A percentile compares a stretch with the other conserved stretches of the same genome.
These are phyloP conservation scores for Chytriomyces sp. DNA, from an alignment of 192 early-diverging fungal genomes.

Conservation along the genomic window DNA sequence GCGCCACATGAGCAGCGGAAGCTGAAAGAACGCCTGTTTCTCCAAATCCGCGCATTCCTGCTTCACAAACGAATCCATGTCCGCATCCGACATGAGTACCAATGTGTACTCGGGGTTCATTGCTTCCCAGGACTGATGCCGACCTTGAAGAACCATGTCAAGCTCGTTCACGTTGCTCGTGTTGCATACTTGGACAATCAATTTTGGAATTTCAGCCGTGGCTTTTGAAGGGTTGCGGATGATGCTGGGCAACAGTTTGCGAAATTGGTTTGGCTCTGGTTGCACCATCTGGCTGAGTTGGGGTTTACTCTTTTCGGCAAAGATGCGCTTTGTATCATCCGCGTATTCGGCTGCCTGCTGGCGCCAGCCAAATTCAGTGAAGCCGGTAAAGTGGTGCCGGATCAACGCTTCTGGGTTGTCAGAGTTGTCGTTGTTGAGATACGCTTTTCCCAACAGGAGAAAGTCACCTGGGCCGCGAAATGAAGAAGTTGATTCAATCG, in stretches of 20 bases:
- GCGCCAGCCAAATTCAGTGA: conserved; percentile 30
- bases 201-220: conserved; percentile 10
- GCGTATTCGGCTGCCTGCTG: background rate
- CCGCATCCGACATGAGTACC: background rate
- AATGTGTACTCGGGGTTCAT: conserved; percentile 14
- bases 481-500: background rate
- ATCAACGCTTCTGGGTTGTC: conserved; percentile 32
- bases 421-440: conserved; percentile 21
- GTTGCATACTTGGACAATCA: conserved; percentile 24
- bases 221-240: background rate
- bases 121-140: background rate
- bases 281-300: background rate
- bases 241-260: background rate
- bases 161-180: background rate
- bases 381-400: conserved; percentile 31
- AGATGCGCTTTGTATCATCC: conserved; percentile 6
- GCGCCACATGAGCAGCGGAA: conserved; percentile 10
- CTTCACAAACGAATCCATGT: conserved; percentile 19
- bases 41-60: background rate
- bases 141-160: background rate
- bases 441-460: conserved; percentile 23
- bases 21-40: conserved; percentile 9
- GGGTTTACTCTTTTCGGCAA: background rate
- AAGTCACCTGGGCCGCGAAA: conserved; percentile 12
- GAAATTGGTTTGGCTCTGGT: background rate